These are phyloP conservation scores for Pythium graminicola DNA, from an alignment of 352 stramenopile species.

Conservation along the genomic window DNA sequence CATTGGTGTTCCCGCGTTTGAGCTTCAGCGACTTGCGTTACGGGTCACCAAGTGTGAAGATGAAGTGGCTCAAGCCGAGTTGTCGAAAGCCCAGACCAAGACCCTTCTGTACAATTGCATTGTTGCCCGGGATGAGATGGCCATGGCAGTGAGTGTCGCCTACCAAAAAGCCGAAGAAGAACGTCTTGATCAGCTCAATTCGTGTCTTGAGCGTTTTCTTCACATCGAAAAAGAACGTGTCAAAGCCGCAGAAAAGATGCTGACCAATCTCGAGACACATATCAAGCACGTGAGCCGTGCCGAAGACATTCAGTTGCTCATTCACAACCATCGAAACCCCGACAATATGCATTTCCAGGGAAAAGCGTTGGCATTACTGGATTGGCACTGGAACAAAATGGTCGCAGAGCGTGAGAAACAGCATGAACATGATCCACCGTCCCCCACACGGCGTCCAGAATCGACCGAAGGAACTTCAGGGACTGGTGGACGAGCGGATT, in stretches of 20 bases:
- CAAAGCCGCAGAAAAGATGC: slow-evolving; percentile 52
- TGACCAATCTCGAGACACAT: slow-evolving; percentile 49
- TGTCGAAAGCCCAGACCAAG: slow-evolving; percentile 57
- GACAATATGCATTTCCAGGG: slow-evolving; percentile 87
- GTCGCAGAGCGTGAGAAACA: slow-evolving; percentile 27
- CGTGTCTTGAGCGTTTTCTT: slow-evolving; percentile 61
- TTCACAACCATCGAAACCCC: slow-evolving; percentile 76
- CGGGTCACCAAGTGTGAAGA: slow-evolving; percentile 57
- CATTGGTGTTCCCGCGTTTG: slow-evolving; percentile 77
- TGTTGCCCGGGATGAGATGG: slow-evolving; percentile 80
- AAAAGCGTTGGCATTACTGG: slow-evolving; percentile 75
- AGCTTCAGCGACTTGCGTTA: slow-evolving; percentile 63
- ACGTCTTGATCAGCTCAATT: slow-evolving; percentile 64
- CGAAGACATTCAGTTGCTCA: slow-evolving; percentile 79
- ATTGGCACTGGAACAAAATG: slow-evolving; percentile 77
- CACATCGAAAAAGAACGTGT: slow-evolving; percentile 73
- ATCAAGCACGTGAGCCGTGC: slow-evolving; percentile 55
- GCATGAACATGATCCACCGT: not conserved
- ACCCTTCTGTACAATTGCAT: slow-evolving; percentile 76
- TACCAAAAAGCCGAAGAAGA: slow-evolving; percentile 85
- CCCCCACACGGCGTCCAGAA: not conserved
- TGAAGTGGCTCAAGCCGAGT: slow-evolving; percentile 48
- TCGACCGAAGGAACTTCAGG: not conserved
- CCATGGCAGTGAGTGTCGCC: slow-evolving; percentile 83
- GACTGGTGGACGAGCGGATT: not conserved